Base-by-base conservation (phyloP, 345 rosid genomes). In the Atalantia buxifolia region DNA sequence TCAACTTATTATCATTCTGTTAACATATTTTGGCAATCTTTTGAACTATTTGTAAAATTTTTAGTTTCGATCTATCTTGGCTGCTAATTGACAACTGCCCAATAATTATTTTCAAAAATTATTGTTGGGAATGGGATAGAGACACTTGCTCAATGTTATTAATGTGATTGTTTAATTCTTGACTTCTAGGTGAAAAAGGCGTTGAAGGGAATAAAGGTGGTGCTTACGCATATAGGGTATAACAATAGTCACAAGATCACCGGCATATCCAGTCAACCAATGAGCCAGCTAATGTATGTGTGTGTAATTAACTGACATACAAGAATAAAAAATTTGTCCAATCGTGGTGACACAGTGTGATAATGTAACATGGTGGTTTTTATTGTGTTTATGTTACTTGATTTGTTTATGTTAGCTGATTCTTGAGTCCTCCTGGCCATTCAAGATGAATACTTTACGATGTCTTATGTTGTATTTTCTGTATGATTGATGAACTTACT, bases 151-250 rank as follows among this genome's bases (percentile, higher is more conserved):
- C 24, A 21, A n/a, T 21, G 61, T 6, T 50, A 3, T 60, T 60
- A 25, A 60, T 60, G 10, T 24, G 25, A 60, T 24, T 6, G 30
- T 12, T 27, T 19, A 27, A 22, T 45, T 30, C 31, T 10, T 55
- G 9, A 21, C 35, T 64, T 76, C 5, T 72, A 95, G 98, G 76
- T 91, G 75, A 90, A 76, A 63, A 93, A 66, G 75, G 88, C 85
- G 0, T 67, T 95, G 72, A 88, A n/a, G 77, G 88, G 85, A 24
- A n/a, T 95, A 1, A 92, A 78, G 77, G 97, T 95, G 6, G 38
- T 64, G 63, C 10, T 84, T 16, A 71, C 3, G 2, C 86, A 89
- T 18, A 33, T 18, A 61, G 75, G 74, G 1, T 76, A 63, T 66
- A 4, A 19, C 0, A 86, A 42, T 71, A 84, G 71, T 27, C 67